phyloP scores from a whole-genome alignment of 495 filamentous ascomycete genomes.

The Trypethelium eluteriae region DNA sequence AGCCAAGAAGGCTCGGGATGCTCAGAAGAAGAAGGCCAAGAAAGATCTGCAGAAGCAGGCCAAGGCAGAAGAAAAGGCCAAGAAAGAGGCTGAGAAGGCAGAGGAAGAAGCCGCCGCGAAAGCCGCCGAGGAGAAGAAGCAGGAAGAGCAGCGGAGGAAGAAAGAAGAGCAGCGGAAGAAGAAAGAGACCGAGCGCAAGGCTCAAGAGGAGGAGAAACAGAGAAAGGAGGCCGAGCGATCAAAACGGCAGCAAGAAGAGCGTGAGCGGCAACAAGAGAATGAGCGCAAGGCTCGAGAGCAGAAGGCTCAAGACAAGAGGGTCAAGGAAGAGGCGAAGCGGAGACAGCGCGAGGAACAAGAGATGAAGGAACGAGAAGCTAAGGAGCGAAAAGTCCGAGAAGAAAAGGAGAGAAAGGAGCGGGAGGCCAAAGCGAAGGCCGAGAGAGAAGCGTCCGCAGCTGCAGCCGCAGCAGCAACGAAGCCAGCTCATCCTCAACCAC shows the following conservation, averaged over 20 bases:
- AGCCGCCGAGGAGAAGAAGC: constrained; percentile 69
- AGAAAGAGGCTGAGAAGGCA: constrained; percentile 77
- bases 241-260: constrained; percentile 68
- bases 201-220: constrained; percentile 75
- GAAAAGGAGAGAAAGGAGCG: constrained; percentile 35
- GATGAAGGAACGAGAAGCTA: constrained; percentile 52
- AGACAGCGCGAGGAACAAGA: constrained; percentile 73
- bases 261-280: constrained; percentile 69
- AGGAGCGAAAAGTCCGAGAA: constrained; percentile 44
- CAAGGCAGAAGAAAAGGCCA: constrained; percentile 82
- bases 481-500: constrained; percentile 19
- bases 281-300: constrained; percentile 66
- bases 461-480: constrained; percentile 44
- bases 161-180: constrained; percentile 87
- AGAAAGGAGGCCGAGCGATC: constrained; percentile 74
- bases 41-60: constrained; percentile 74
- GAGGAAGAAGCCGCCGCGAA: constrained; percentile 76
- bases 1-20: constrained; percentile 88
- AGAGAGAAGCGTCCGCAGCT: constrained; percentile 53
- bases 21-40: constrained; percentile 87
- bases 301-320: constrained; percentile 65
- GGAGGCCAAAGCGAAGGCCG: constrained; percentile 45
- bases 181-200: constrained; percentile 85
- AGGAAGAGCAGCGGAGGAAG: constrained; percentile 69
- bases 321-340: constrained; percentile 52